Conservation (phyloP, 371 early-diverging fungal genomes). For the Nosema granulosis region DNA sequence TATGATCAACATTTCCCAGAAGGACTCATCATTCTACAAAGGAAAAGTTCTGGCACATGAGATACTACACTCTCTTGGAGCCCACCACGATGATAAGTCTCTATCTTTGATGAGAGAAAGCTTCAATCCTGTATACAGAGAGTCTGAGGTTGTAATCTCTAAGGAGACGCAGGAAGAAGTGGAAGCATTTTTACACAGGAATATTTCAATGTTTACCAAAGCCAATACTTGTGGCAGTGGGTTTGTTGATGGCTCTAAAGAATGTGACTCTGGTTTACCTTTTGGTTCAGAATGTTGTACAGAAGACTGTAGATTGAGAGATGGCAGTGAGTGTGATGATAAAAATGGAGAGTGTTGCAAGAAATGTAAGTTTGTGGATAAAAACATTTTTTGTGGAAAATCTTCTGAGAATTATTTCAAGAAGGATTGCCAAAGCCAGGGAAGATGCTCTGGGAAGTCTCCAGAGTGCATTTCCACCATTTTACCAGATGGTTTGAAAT, state of each 20-base stretch:
- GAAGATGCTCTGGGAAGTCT: neutral
- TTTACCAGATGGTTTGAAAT: neutral
- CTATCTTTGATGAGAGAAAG: constrained; percentile 12
- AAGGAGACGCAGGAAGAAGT: neutral
- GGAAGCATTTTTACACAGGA: constrained; percentile 8
- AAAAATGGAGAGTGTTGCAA: constrained; percentile 15
- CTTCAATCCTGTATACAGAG: constrained; percentile 5
- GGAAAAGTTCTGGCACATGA: constrained; percentile 51
- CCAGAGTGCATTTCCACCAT: neutral
- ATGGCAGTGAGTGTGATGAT: neutral
- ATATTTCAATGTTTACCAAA: too few relatives aligned
- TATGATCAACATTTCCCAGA: neutral
- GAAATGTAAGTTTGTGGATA: neutral
- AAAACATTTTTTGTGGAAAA: neutral
- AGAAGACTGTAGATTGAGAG: constrained; percentile 1
- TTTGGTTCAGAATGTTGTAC: constrained; percentile 21
- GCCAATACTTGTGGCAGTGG: constrained; percentile 27
- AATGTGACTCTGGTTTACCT: constrained; percentile 18
- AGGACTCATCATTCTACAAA: constrained; percentile 27
- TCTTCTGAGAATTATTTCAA: neutral
- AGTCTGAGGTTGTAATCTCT: neutral
- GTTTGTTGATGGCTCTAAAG: neutral
- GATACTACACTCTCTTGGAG: constrained; percentile 45
- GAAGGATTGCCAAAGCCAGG: neutral
- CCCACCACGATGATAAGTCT: constrained; percentile 13